A percentile compares a stretch with the other conserved stretches of the same genome.
These are phyloP conservation scores for Penicillium goetzii DNA, from an alignment of 495 filamentous ascomycete species.

Conservation along the genomic window DNA sequence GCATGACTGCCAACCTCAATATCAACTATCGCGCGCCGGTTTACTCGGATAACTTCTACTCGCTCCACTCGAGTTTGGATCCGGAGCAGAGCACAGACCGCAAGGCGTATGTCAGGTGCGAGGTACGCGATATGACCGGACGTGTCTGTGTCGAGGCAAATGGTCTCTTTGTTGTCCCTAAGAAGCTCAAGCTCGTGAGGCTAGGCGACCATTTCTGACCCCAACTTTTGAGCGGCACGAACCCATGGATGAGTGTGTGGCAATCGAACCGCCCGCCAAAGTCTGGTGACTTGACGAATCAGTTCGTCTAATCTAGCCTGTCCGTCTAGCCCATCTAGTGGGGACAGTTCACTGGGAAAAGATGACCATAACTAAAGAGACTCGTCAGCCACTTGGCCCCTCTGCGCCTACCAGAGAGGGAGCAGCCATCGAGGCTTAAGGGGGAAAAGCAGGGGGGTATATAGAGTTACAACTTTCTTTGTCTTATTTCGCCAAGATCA, in stretches of 20 bases:
- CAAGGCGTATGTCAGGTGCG: slow-evolving; percentile 63
- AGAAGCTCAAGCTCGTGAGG: slow-evolving; percentile 48
- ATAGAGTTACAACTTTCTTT: background rate
- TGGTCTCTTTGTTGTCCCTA: slow-evolving; percentile 67
- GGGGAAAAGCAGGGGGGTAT: background rate
- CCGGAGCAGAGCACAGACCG: slow-evolving; percentile 57
- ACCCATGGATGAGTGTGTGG: background rate
- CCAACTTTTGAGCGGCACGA: slow-evolving; percentile 25
- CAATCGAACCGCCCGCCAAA: background rate
- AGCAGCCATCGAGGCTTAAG: background rate
- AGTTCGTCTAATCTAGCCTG: background rate
- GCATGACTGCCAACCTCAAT: slow-evolving; percentile 67
- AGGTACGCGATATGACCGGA: slow-evolving; percentile 57
- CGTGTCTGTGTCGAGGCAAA: slow-evolving; percentile 57
- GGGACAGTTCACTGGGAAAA: background rate
- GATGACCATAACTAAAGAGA: slow-evolving; percentile 5
- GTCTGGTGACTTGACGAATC: background rate
- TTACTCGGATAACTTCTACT: slow-evolving; percentile 62
- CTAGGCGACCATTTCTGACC: slow-evolving; percentile 47
- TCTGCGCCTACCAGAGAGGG: background rate
- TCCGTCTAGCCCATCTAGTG: background rate
- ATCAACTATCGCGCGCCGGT: slow-evolving; percentile 65
- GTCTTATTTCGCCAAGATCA: background rate
- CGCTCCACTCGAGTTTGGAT: slow-evolving; percentile 57
- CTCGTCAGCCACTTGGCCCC: background rate